Percentiles rank a stretch among this genome's conserved stretches.
Conservation (phyloP, 2,329 filamentous ascomycete species). For the Hortaea sp. region DNA sequence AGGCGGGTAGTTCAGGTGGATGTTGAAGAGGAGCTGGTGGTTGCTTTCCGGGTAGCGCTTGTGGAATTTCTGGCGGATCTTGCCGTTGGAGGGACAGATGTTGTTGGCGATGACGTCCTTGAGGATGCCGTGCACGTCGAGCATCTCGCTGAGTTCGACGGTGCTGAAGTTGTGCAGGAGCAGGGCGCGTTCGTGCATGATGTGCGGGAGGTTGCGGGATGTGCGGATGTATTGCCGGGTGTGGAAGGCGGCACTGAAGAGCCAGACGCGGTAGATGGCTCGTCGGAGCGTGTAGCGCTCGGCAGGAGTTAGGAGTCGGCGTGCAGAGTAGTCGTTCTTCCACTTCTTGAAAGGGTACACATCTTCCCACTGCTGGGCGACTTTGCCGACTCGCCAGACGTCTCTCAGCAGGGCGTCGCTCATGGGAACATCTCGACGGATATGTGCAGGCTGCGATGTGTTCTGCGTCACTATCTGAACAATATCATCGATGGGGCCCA, state of each 20-base stretch:
- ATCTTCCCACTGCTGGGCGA: conserved; percentile 49
- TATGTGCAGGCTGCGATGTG: conserved; percentile 47
- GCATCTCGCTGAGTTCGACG: conserved; percentile 47
- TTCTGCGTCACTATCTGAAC: conserved; percentile 53
- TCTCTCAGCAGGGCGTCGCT: conserved; percentile 47
- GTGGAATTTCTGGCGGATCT: conserved; percentile 48
- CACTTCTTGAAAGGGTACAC: conserved; percentile 56
- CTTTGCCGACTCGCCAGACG: conserved; percentile 42
- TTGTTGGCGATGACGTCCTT: conserved; percentile 47
- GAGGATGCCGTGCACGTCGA: conserved; percentile 47
- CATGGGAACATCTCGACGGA: conserved; percentile 42
- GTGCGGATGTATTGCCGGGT: conserved; percentile 41
- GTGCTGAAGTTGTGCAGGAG: conserved; percentile 51
- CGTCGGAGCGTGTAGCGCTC: conserved; percentile 45
- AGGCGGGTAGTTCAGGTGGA: conserved; percentile 25
- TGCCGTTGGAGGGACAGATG: conserved; percentile 52
- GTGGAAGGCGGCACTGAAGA: conserved; percentile 50
- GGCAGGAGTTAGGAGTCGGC: conserved; percentile 40
- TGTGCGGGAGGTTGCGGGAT: conserved; percentile 35
- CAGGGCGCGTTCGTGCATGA: conserved; percentile 42
- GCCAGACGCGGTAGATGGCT: conserved; percentile 52
- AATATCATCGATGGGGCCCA: conserved; percentile 48
- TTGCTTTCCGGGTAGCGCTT: conserved; percentile 44
- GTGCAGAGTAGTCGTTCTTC: conserved; percentile 46
- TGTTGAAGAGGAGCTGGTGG: conserved; percentile 42